Evolutionary conservation across 2,329 filamentous ascomycete genomes (phyloP).

Genomic region (Penicillium psychrosexuale): DNA sequence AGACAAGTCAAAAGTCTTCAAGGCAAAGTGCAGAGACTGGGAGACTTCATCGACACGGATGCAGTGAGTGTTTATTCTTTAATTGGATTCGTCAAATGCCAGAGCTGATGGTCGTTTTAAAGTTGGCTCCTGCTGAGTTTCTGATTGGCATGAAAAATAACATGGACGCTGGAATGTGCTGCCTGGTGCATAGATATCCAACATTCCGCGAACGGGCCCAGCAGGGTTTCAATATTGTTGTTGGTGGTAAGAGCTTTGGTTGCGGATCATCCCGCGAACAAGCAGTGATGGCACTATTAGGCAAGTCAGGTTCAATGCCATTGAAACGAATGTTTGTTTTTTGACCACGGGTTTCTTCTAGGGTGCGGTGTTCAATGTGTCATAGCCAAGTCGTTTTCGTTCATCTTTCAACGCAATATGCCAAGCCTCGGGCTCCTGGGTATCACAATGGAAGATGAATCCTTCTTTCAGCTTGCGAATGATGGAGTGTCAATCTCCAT

Average conservation of each 20-base stretch:
- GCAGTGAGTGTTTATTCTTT: conserved; percentile 24
- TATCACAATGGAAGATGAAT: conserved; percentile 40
- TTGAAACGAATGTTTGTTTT: background rate
- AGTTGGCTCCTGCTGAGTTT: conserved; percentile 43
- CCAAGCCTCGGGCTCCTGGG: conserved; percentile 47
- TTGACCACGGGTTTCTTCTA: background rate
- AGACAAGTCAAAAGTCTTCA: conserved; percentile 17
- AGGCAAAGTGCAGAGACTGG: conserved; percentile 41
- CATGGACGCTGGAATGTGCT: conserved; percentile 33
- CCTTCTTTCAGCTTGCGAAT: conserved; percentile 38
- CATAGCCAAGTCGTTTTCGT: conserved; percentile 47
- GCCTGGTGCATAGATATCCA: conserved; percentile 31
- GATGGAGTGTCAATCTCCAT: conserved; percentile 40
- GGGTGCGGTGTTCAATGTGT: conserved; percentile 39
- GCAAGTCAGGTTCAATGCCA: conserved; percentile 9
- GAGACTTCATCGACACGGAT: conserved; percentile 47
- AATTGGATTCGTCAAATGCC: background rate
- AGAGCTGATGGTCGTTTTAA: background rate
- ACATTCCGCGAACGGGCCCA: conserved; percentile 40
- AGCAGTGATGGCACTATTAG: conserved; percentile 43
- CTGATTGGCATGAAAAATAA: conserved; percentile 31
- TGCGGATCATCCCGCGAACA: conserved; percentile 48
- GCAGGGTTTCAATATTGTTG: conserved; percentile 41
- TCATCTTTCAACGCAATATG: conserved; percentile 49
- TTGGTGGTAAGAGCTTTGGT: conserved; percentile 48